Base-by-base conservation (phyloP, 257 asterid species). In the Oldenlandia corymbosa region DNA sequence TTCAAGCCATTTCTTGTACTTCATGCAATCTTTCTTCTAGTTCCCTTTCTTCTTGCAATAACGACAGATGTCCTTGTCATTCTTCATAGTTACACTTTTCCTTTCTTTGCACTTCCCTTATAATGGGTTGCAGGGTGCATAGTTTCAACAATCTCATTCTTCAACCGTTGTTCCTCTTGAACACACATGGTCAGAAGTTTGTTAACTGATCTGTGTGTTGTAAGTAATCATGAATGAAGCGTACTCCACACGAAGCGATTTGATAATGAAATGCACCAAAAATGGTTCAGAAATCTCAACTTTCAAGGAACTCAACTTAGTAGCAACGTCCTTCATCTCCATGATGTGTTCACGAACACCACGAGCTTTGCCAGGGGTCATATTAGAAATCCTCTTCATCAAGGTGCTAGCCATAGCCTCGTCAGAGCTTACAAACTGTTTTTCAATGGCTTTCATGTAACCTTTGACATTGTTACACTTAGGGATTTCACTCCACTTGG, bases 391-490 rank as follows among this genome's bases (percentile, higher is more conserved):
- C 18, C 30, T 10, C 21, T 32, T n/a, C 49, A 32, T 59, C 16
- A 59, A 13, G 64, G 49, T 59, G 64, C 49, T 59, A 3, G 49
- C 30, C 47, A 32, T 7, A 13, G 49, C 16, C 11, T 59, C 37
- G 47, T 59, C 30, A 32, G 47, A 59, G 24, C 48, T 26, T n/a
- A 32, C 47, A 59, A 59, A 59, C 37, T 59, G 49, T 34, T 34
- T 46, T 14, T 18, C 48, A 59, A 59, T 59, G 27, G 64, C 64
- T 37, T 7, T 31, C 49, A 59, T 18, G 49, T n/a, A 36, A 59
- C 18, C 12, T 37, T 59, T 59, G 48, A 52, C 32, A n/a, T 2
- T 52, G 0, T 52, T 2, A 24, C 14, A 52, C 3, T 52, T 24
- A 52, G 58, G 58, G 31, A 52, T 52, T 34, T 3, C 41, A 34